Conservation (phyloP, 305 asterid species). For the Plantago lanceolata region DNA sequence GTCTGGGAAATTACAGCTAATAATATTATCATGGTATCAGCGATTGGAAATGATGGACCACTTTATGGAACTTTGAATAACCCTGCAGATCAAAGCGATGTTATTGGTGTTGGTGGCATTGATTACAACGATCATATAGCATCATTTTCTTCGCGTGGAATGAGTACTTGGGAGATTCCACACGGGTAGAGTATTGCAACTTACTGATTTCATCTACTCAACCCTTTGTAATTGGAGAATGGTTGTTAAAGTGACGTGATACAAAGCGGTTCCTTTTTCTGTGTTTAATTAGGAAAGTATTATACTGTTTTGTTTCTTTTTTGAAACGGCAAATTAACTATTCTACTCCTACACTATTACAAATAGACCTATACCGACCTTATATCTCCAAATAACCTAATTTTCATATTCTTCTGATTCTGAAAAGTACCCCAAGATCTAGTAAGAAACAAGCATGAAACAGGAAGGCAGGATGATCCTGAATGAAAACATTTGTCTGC, state of each 20-base stretch:
- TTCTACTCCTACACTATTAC: no score
- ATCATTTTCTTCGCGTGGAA: conserved; percentile 98
- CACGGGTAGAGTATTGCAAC: conserved; percentile 64
- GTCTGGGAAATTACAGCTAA: conserved; percentile 98
- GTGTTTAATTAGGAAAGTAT: no score
- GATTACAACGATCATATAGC: conserved; percentile 99
- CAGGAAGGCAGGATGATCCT: no score
- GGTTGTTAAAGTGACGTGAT: neutral
- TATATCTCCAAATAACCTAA: no score
- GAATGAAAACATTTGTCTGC: no score
- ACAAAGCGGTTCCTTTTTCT: no score
- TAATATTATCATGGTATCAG: conserved; percentile 93
- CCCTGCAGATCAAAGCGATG: conserved; percentile 99
- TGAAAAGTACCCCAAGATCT: no score
- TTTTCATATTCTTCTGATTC: no score
- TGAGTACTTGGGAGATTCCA: conserved; percentile 99
- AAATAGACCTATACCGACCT: no score
- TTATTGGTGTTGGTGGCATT: conserved; percentile 99
- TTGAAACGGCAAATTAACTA: no score
- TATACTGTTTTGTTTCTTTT: no score
- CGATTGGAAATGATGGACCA: conserved; percentile 98
- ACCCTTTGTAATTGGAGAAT: neutral
- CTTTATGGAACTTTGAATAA: conserved; percentile 98
- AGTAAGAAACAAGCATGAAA: no score
- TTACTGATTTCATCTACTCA: neutral